A percentile compares a stretch with the other conserved stretches of the same genome.
Conservation (phyloP, 108 stramenopile species). For the Discostella pseudostelligera region DNA sequence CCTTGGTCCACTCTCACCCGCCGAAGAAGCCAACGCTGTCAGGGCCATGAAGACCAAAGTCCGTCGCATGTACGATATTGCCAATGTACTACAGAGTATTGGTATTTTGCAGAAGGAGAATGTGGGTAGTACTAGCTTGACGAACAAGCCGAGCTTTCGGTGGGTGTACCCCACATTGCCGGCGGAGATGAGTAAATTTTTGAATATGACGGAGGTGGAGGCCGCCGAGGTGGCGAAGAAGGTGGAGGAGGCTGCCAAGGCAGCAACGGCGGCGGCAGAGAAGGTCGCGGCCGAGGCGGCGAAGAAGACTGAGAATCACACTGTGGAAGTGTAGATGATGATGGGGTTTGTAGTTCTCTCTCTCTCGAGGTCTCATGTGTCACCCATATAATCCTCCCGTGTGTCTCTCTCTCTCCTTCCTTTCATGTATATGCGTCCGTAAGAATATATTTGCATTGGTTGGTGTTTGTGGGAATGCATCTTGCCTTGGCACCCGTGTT, state of each 20-base stretch:
- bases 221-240: not conserved
- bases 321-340: not conserved
- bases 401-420: too few species aligned
- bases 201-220: not conserved
- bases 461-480: too few species aligned
- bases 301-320: not conserved
- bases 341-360: too few species aligned
- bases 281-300: not conserved
- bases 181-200: constrained; percentile 22
- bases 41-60: constrained; percentile 88
- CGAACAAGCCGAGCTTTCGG: constrained; percentile 57
- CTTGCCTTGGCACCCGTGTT: too few species aligned
- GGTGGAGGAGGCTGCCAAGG: not conserved
- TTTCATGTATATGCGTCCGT: too few species aligned
- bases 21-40: constrained; percentile 24
- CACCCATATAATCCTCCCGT: too few species aligned
- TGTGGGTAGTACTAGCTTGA: constrained; percentile 23
- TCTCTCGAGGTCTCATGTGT: too few species aligned
- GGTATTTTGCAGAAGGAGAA: constrained; percentile 80
- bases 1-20: constrained; percentile 47
- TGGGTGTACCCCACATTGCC: constrained; percentile 60
- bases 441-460: too few species aligned
- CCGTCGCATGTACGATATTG: constrained; percentile 96
- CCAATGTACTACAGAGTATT: constrained; percentile 84
- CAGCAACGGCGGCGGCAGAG: not conserved